Percentiles rank a stretch among this genome's conserved stretches.
These are phyloP conservation scores for Lactarius quietus DNA, from an alignment of 768 basidiomycete genomes.

Conservation along the genomic window DNA sequence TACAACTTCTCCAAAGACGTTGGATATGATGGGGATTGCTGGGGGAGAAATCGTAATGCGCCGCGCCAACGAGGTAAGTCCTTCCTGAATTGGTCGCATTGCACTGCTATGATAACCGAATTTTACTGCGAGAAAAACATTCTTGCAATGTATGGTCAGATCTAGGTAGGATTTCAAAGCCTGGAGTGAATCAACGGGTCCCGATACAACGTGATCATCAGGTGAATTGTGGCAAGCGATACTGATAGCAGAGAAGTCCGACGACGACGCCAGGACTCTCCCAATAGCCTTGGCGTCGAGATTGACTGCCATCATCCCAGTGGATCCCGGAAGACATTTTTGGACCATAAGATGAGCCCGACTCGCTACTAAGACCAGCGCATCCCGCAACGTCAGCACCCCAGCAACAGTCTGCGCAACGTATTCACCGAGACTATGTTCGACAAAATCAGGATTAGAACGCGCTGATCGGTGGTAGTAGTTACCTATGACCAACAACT, in stretches of 20 bases:
- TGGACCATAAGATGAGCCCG: conserved; percentile 55
- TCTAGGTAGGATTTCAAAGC: conserved; percentile 43
- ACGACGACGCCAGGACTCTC: conserved; percentile 35
- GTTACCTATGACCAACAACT: conserved; percentile 71
- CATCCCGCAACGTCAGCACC: conserved; percentile 54
- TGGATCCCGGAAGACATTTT: conserved; percentile 42
- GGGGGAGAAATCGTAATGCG: conserved; percentile 44
- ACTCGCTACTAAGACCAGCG: conserved; percentile 52
- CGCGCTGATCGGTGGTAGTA: conserved; percentile 11
- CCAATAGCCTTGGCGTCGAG: conserved; percentile 37
- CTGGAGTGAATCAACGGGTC: conserved; percentile 44
- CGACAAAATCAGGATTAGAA: conserved; percentile 6
- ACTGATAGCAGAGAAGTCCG: conserved; percentile 38
- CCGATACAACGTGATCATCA: conserved; percentile 56
- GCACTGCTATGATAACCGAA: conserved; percentile 67
- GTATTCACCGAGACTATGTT: conserved; percentile 67
- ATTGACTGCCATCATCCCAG: conserved; percentile 62
- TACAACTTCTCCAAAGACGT: conserved; percentile 52
- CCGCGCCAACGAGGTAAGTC: conserved; percentile 41
- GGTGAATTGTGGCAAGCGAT: conserved; percentile 63
- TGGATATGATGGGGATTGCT: conserved; percentile 58
- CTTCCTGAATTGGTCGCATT: conserved; percentile 55
- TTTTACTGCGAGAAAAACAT: conserved; percentile 46
- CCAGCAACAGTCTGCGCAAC: conserved; percentile 63
- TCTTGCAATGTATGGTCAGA: conserved; percentile 36